Evolutionary conservation across 495 filamentous ascomycete genomes (phyloP), one percentile per base, ranked within the genome.

Genomic region (Ramalina intermedia): DNA sequence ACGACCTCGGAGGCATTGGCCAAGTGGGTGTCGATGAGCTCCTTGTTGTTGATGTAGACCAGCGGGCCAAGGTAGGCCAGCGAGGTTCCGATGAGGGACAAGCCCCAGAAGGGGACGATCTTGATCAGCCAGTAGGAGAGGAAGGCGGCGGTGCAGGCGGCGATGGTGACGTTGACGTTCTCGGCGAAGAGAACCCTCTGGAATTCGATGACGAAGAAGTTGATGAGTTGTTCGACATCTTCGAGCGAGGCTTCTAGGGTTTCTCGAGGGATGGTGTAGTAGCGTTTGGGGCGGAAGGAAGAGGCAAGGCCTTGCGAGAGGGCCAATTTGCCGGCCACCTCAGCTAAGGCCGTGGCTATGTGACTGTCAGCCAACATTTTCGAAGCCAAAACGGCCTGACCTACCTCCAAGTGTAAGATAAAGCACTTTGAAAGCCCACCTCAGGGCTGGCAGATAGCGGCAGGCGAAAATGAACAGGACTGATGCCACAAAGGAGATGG

Each of bases 191-290:
- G 56, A 58, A 99, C 77, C 51, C 93, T 80, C 75, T 99, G 91
- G 63, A 85, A 80, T 69, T 99, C 91, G 54, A 99, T 87, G 55
- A 95, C 74, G 68, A 96, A 87, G 69, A 99, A 99, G 75, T 99
- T 95, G 67, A 89, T 68, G 43, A 99, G 72, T 66, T 96, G 88
- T 62, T 90, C 84, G 27, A 90, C 61, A 60, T 96, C 91, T 53
- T 87, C 88, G 46, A 88, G 71, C 14, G 87, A 59, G 47, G 72
- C 68, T 57, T 96, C 86, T 13, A 94, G 69, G 8, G 84, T 85
- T 55, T 91, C 85, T 57, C 83, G 78, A 9, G 88, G 81, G 37
- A 99, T 71, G 23, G 86, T 94, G 67, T 89, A 94, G 72, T 99
- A 99, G 61, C 84, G 79, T 63, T 77, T 80, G 17, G 91, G 91